These are phyloP conservation scores for Trichosporon asahii DNA, from an alignment of 1,284 basidiomycete genomes.

Conservation along the genomic window DNA sequence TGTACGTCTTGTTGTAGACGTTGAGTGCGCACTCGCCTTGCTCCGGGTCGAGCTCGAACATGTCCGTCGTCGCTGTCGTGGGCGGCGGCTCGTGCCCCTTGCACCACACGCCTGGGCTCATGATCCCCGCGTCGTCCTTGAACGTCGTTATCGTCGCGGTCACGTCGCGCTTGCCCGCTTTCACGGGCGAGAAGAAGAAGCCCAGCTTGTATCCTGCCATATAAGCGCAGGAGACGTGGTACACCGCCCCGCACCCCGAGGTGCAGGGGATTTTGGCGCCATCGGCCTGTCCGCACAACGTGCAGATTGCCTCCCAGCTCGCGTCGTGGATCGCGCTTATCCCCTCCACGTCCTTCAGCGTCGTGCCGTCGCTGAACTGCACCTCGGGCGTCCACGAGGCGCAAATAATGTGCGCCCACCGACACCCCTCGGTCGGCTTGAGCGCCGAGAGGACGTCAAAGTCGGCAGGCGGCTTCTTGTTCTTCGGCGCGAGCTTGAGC, in stretches of 20 bases:
- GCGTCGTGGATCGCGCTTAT: slow-evolving; percentile 64
- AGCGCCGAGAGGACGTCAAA: slow-evolving; percentile 71
- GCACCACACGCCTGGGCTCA: slow-evolving; percentile 77
- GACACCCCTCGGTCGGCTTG: slow-evolving; percentile 90
- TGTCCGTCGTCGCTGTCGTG: slow-evolving; percentile 72
- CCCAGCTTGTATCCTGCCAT: slow-evolving; percentile 74
- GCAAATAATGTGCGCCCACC: slow-evolving; percentile 89
- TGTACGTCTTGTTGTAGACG: slow-evolving; percentile 76
- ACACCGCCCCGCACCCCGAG: slow-evolving; percentile 68
- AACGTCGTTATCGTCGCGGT: slow-evolving; percentile 69
- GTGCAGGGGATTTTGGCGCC: slow-evolving; percentile 81
- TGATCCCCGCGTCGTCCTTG: slow-evolving; percentile 77
- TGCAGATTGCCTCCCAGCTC: slow-evolving; percentile 50
- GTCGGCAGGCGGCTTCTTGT: slow-evolving; percentile 56
- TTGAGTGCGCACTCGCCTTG: slow-evolving; percentile 72
- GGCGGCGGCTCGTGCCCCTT: slow-evolving; percentile 70
- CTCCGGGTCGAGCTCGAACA: slow-evolving; percentile 75
- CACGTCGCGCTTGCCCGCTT: slow-evolving; percentile 63
- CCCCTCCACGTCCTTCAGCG: slow-evolving; percentile 78
- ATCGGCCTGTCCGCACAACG: slow-evolving; percentile 62
- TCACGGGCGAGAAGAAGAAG: slow-evolving; percentile 82
- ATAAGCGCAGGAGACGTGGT: slow-evolving; percentile 90
- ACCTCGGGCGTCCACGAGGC: slow-evolving; percentile 82
- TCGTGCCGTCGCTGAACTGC: slow-evolving; percentile 67
- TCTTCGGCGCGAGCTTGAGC: slow-evolving; percentile 16